Base-by-base conservation (phyloP, 495 filamentous ascomycete genomes). In the Podospora tetraspora region DNA sequence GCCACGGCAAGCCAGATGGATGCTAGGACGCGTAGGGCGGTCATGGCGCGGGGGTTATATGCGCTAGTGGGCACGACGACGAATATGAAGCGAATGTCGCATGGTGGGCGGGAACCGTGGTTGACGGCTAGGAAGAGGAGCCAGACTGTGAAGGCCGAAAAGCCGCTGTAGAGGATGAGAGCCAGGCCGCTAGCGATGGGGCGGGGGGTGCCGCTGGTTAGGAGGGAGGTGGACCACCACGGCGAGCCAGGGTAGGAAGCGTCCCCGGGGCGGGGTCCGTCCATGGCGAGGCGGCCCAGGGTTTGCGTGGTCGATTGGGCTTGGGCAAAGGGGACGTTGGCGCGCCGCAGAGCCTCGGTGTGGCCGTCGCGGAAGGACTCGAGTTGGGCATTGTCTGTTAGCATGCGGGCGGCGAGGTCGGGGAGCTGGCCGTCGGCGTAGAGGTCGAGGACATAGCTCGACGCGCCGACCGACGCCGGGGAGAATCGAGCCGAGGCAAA, bases 311-410 rank as follows among this genome's bases (percentile, higher is more conserved):
- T 70, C 8, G 32, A 37, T 22, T 64, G 69, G 3, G 69, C 64
- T 25, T 70, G 69, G 57, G 67, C 24, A 19, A 70, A 67, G n/a
- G 64, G 61, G 32, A 70, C 58, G 57, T 67, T 64, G 22, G 65
- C 64, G 6, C 29, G 60, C 4, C 69, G 69, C 9, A 70, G 65
- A 0, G 69, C 69, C 61, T 70, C 69, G 56, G 65, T 34, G 24
- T 70, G 69, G 16, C 52, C 34, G 32, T 70, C 69, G 5, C 69
- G 69, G 34, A 70, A 70, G 5, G 61, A 19, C 25, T 59, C 69
- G 8, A 70, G 30, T 16, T 70, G 64, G 24, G 24, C 52, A 57
- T 70, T 70, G 25, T 66, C 64, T 2, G 67, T 59, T 23, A 67
- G 30, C 64, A 70, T 64, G 24, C 62, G 65, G 19, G 61, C 61